These are phyloP conservation scores for Arxiozyma bovina DNA, from an alignment of 1,139 yeast species.

Conservation along the genomic window DNA sequence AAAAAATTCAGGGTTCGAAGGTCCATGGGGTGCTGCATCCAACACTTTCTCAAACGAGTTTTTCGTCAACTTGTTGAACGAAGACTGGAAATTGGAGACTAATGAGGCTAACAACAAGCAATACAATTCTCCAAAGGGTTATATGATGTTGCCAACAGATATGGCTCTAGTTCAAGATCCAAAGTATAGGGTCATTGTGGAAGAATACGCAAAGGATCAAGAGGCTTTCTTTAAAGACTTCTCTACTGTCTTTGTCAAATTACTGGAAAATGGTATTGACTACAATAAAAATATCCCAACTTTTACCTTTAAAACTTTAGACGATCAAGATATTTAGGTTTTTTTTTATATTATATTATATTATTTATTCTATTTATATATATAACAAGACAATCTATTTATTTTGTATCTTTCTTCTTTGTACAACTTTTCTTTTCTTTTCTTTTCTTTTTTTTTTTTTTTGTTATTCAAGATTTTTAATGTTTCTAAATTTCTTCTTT, in stretches of 20 bases:
- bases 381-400: background rate
- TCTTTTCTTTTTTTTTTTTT: background rate
- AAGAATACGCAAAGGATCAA: slow-evolving; percentile 63
- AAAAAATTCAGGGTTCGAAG: slow-evolving; percentile 65
- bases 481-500: too few relatives aligned
- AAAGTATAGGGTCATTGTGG: slow-evolving; percentile 56
- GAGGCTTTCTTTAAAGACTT: slow-evolving; percentile 66
- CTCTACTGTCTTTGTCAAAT: slow-evolving; percentile 55
- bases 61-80: slow-evolving; percentile 55
- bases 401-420: background rate
- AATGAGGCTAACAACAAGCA: slow-evolving; percentile 69
- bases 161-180: slow-evolving; percentile 63
- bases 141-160: slow-evolving; percentile 90
- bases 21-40: slow-evolving; percentile 93
- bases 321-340: slow-evolving; percentile 47
- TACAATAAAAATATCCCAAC: slow-evolving; percentile 43
- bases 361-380: background rate
- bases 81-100: slow-evolving; percentile 64
- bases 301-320: slow-evolving; percentile 57
- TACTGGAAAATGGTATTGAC: slow-evolving; percentile 66
- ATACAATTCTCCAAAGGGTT: slow-evolving; percentile 64
- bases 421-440: too few relatives aligned
- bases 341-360: too few relatives aligned
- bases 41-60: slow-evolving; percentile 79
- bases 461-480: too few relatives aligned